phyloP scores from a whole-genome alignment of 2,329 filamentous ascomycete species.

The Cladophialophora immunda region DNA sequence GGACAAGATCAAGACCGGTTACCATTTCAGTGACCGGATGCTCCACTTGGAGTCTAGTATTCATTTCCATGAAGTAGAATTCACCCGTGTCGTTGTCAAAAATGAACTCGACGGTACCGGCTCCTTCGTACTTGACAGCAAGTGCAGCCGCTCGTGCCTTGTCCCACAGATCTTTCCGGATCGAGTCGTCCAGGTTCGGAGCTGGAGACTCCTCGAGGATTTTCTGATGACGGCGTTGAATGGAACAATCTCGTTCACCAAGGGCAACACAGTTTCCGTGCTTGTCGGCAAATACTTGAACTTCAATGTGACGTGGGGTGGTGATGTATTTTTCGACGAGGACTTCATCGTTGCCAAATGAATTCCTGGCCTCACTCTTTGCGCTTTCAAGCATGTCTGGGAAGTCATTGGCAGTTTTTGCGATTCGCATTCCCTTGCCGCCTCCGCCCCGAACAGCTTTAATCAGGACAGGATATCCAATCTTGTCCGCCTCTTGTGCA shows the following conservation, averaged over 20 bases:
- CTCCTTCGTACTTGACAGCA: conserved; percentile 71
- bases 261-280: conserved; percentile 71
- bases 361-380: conserved; percentile 70
- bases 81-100: conserved; percentile 72
- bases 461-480: conserved; percentile 71
- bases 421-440: conserved; percentile 76
- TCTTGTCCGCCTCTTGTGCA: conserved; percentile 75
- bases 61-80: conserved; percentile 78
- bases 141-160: conserved; percentile 70
- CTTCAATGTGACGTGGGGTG: conserved; percentile 72
- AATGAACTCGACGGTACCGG: conserved; percentile 74
- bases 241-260: conserved; percentile 72
- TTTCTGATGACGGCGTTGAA: conserved; percentile 72
- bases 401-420: conserved; percentile 66
- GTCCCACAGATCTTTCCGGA: conserved; percentile 71
- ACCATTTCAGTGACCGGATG: conserved; percentile 91
- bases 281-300: conserved; percentile 72
- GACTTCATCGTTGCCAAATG: conserved; percentile 73
- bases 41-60: conserved; percentile 89
- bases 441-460: conserved; percentile 72
- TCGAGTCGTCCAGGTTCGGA: conserved; percentile 66
- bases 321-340: conserved; percentile 74
- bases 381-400: conserved; percentile 68
- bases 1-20: conserved; percentile 80
- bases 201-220: conserved; percentile 73